Evolutionary conservation across 2,329 filamentous ascomycete species (phyloP).

Genomic region (Dothideomycetidae sp.): DNA sequence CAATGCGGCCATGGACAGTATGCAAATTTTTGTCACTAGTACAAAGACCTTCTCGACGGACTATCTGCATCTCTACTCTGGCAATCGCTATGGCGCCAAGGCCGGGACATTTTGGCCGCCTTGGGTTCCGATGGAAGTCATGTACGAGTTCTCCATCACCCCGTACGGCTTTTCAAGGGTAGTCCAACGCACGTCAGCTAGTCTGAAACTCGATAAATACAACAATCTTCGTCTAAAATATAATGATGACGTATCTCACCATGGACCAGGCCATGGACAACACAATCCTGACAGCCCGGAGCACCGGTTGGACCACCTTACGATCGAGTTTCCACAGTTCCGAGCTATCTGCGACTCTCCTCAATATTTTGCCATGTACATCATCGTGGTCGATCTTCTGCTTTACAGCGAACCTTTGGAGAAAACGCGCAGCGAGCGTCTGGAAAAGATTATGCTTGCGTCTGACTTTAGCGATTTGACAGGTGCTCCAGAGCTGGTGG

Average conservation of each 20-base stretch:
- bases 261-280: slow-evolving; percentile 36
- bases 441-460: slow-evolving; percentile 97
- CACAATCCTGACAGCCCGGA: slow-evolving; percentile 34
- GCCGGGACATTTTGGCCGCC: slow-evolving; percentile 84
- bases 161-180: slow-evolving; percentile 97
- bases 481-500: slow-evolving; percentile 85
- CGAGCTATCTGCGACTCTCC: slow-evolving; percentile 91
- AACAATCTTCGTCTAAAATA: slow-evolving; percentile 95
- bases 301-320: slow-evolving; percentile 82
- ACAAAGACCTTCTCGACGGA: slow-evolving; percentile 78
- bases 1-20: slow-evolving; percentile 88
- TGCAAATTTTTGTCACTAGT: slow-evolving; percentile 95
- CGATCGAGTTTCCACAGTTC: slow-evolving; percentile 90
- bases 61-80: slow-evolving; percentile 83
- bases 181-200: slow-evolving; percentile 90
- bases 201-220: slow-evolving; percentile 92
- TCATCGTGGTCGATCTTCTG: slow-evolving; percentile 89
- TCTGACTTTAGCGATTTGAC: slow-evolving; percentile 96
- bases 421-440: slow-evolving; percentile 85
- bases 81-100: slow-evolving; percentile 79
- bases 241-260: slow-evolving; percentile 76
- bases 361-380: slow-evolving; percentile 96
- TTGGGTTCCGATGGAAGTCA: slow-evolving; percentile 96
- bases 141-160: slow-evolving; percentile 89
- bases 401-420: slow-evolving; percentile 94